phyloP scores from a whole-genome alignment of 305 asterid species.

The Stenogyne calaminthoides region DNA sequence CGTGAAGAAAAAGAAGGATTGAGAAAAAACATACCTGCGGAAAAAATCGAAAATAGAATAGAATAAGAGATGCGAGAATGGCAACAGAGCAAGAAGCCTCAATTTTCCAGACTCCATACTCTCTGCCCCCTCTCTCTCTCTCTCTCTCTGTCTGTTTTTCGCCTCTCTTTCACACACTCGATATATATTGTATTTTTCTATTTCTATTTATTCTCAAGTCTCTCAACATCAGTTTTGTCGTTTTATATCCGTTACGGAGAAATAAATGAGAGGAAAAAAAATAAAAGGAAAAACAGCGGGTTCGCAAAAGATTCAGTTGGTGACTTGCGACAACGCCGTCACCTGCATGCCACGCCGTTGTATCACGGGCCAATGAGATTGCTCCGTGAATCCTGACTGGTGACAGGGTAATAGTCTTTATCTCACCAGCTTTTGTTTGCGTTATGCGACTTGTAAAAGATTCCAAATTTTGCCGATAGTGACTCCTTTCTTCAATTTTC shows the following conservation, averaged over 20 bases:
- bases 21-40: constrained; percentile 55
- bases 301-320: neutral
- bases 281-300: constrained; percentile 13
- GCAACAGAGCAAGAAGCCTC: constrained; percentile 62
- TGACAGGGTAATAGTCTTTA: no score
- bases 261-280: neutral
- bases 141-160: constrained; percentile 22
- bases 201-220: no score
- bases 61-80: constrained; percentile 63
- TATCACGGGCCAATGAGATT: constrained; percentile 33
- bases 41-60: constrained; percentile 52
- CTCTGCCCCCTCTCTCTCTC: constrained; percentile 33
- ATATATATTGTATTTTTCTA: no score
- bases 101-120: constrained; percentile 59
- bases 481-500: neutral
- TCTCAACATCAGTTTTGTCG: neutral
- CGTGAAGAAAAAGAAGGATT: neutral
- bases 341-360: constrained; percentile 4
- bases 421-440: neutral
- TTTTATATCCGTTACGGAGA: neutral
- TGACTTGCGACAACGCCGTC: neutral
- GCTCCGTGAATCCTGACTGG: no score
- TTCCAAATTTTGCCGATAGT: neutral
- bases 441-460: neutral
- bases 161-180: no score